phyloP scores from a whole-genome alignment of 2,329 filamentous ascomycete genomes.

The Diaporthe sp. region DNA sequence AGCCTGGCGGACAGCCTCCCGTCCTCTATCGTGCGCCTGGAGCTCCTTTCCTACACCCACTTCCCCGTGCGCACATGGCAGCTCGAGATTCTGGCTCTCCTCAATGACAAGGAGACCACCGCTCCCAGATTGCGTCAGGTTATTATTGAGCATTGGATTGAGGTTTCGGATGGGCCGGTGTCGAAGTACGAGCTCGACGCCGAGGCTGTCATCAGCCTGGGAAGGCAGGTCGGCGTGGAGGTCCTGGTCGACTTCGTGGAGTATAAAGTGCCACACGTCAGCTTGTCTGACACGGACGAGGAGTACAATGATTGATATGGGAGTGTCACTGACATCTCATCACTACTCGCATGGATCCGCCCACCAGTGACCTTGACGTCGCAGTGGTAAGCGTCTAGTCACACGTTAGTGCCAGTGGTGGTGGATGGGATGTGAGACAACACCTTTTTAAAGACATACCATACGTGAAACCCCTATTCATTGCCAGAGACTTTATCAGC shows the following conservation, averaged over 20 bases:
- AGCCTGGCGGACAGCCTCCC: neutral
- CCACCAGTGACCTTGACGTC: neutral
- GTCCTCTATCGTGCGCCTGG: neutral
- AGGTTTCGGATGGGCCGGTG: neutral
- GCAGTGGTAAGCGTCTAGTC: neutral
- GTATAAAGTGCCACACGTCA: neutral
- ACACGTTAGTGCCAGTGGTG: neutral
- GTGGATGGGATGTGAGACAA: neutral
- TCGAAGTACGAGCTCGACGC: neutral
- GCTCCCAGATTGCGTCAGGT: neutral
- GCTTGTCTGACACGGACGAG: no score
- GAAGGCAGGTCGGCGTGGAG: neutral
- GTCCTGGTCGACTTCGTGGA: neutral
- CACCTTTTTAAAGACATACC: no score
- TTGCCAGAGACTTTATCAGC: no score
- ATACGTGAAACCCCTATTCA: no score
- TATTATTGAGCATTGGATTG: neutral
- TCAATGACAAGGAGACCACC: neutral
- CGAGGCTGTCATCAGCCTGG: neutral
- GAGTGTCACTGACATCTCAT: neutral
- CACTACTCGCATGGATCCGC: neutral
- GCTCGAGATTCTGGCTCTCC: neutral
- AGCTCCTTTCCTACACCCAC: neutral
- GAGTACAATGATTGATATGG: neutral
- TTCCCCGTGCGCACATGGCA: neutral